Evolutionary conservation across 2,329 filamentous ascomycete genomes (phyloP).

Genomic region (Xylaria arbuscula): DNA sequence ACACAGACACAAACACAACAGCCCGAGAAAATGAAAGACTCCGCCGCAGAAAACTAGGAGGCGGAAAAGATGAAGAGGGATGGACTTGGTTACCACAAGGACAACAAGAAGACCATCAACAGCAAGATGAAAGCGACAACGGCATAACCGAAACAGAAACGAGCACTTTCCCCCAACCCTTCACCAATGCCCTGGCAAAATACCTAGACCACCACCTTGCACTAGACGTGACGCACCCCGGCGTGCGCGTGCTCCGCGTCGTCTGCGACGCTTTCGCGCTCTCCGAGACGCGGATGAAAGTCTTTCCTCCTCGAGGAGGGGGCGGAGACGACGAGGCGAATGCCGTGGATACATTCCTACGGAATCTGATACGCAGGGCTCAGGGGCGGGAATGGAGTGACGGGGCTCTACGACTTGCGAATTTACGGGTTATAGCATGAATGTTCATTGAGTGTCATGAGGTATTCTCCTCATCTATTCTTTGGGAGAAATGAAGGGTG

Average conservation of each 20-base stretch:
- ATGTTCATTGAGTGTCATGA: no score
- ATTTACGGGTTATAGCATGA: constrained; percentile 12
- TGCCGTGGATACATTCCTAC: constrained; percentile 27
- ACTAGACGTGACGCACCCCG: constrained; percentile 65
- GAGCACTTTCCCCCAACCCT: constrained; percentile 53
- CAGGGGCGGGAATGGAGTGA: constrained; percentile 28
- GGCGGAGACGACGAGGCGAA: background rate
- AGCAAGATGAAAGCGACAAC: background rate
- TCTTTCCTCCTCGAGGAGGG: constrained; percentile 50
- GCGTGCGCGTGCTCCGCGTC: constrained; percentile 64
- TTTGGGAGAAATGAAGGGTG: background rate
- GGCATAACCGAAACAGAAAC: background rate
- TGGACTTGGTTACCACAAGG: constrained; percentile 60
- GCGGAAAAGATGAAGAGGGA: constrained; percentile 61
- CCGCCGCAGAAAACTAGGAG: constrained; percentile 60
- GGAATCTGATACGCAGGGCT: constrained; percentile 25
- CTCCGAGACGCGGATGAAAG: constrained; percentile 63
- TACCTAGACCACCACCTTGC: constrained; percentile 66
- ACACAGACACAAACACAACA: constrained; percentile 37
- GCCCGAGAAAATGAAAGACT: constrained; percentile 6
- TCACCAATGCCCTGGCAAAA: constrained; percentile 61
- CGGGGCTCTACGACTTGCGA: constrained; percentile 24
- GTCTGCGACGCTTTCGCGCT: constrained; percentile 68
- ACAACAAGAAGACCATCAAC: background rate
- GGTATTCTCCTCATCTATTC: background rate